Evolutionary conservation across 352 stramenopile species (phyloP).

Genomic region (Globisporangium nodosum): DNA sequence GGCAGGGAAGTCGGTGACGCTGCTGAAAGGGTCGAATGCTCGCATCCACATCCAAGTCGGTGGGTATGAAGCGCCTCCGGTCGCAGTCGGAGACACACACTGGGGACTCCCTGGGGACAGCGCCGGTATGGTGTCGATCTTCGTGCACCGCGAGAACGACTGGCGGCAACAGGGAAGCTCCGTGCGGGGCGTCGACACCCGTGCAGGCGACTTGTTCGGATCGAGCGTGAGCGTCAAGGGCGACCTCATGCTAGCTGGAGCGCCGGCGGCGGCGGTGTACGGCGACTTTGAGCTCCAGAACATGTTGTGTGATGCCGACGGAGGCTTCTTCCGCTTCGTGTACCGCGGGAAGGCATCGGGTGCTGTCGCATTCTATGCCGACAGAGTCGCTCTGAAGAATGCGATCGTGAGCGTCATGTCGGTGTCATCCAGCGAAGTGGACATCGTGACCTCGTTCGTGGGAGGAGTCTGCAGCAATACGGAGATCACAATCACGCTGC

Average conservation of each 20-base stretch:
- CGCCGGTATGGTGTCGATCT: slow-evolving; percentile 62
- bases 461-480: slow-evolving; percentile 35
- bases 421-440: slow-evolving; percentile 43
- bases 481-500: slow-evolving; percentile 52
- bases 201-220: slow-evolving; percentile 64
- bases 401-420: slow-evolving; percentile 56
- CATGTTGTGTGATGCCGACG: slow-evolving; percentile 68
- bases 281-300: slow-evolving; percentile 72
- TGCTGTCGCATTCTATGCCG: slow-evolving; percentile 56
- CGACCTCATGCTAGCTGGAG: slow-evolving; percentile 50
- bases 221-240: slow-evolving; percentile 59
- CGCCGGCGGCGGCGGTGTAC: slow-evolving; percentile 57
- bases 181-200: slow-evolving; percentile 50
- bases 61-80: slow-evolving; percentile 34
- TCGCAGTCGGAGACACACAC: slow-evolving; percentile 29
- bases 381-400: slow-evolving; percentile 32
- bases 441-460: slow-evolving; percentile 44
- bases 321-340: slow-evolving; percentile 58
- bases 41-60: slow-evolving; percentile 44
- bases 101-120: slow-evolving; percentile 49
- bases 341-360: slow-evolving; percentile 50
- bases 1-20: slow-evolving; percentile 16
- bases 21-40: slow-evolving; percentile 56
- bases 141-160: slow-evolving; percentile 55
- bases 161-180: slow-evolving; percentile 70